Percentiles rank a stretch among this genome's conserved stretches.
These are phyloP conservation scores for Toxoplasma gondii DNA, from an alignment of 169 alveolate species.

Conservation along the genomic window DNA sequence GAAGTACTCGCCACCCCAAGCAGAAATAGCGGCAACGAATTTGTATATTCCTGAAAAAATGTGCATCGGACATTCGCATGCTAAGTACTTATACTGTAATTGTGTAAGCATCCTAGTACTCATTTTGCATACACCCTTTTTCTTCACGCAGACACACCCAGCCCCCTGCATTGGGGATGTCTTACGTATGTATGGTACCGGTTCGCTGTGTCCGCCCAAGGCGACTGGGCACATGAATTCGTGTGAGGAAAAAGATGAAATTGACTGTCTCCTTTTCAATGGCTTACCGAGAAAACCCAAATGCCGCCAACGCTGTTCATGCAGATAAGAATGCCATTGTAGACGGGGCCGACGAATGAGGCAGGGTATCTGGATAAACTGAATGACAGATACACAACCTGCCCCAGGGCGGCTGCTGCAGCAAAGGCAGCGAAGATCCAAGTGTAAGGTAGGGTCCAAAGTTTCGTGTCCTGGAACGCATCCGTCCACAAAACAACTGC, in stretches of 20 bases:
- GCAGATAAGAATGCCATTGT: slow-evolving; percentile 16
- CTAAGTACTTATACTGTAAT: neutral
- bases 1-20: neutral
- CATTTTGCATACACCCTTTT: neutral
- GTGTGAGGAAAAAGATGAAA: neutral
- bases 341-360: slow-evolving; percentile 3
- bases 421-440: slow-evolving; percentile 32
- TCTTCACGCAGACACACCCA: neutral
- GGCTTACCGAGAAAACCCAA: slow-evolving; percentile 31
- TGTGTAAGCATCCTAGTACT: neutral
- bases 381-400: neutral
- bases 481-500: slow-evolving; percentile 33
- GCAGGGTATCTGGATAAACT: slow-evolving; percentile 32
- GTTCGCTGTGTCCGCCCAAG: neutral
- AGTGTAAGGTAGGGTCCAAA: neutral
- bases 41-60: neutral
- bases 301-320: slow-evolving; percentile 35
- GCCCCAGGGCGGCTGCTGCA: neutral
- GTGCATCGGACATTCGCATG: too few species aligned
- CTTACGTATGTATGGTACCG: neutral
- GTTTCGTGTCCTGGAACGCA: neutral
- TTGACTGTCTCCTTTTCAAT: neutral
- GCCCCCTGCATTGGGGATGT: neutral
- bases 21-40: neutral
- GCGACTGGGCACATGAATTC: too few species aligned